Evolutionary conservation across 768 basidiomycete species (phyloP), one percentile per base, ranked within the genome.

Genomic region (Dacryopinax spathularia): DNA sequence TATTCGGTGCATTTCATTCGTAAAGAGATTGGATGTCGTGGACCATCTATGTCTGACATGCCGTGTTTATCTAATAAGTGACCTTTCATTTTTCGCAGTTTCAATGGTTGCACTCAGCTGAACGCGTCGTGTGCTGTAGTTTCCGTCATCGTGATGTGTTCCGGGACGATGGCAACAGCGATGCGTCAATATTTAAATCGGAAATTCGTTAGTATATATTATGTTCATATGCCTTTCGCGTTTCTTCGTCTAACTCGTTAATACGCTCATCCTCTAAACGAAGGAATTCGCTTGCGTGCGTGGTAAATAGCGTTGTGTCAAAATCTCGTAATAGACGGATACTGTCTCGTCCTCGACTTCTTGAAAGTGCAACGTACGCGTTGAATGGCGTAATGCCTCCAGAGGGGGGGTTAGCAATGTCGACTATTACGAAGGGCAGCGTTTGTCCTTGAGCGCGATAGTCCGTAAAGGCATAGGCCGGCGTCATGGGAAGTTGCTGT

Each of bases 301-400:
- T 63, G 2, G 69, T 69, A 34, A 77, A 74, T 0, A 75, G 34
- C 0, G 34, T 37, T 0, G 66, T 43, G 20, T 75, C 69, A 34
- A 75, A 75, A 13, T 72, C 72, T 6, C 74, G 61, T 1, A 78
- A 62, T 0, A 78, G 60, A 1, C 75, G 60, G 4, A 78, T 74
- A 0, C 35, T 68, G 2, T 68, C 63, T 6, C 72, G 48, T 1
- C 75, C 74, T 60, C 60, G 33, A 61, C 73, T 73, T 29, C 74
- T 60, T 6, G 76, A 77, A 6, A 77, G 65, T 29, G 78, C 73
- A 1, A 79, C 75, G 65, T 78, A 79, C 1, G 74, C 60, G 56
- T 77, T 79, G 64, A 77, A 77, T 0, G 70, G 71, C 0, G 69
- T 69, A 0, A 79, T 63, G 1, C 33, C 18, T 0, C 68, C 70